Base-by-base conservation (phyloP, 208 protist genomes). In the Phytomonas sp. region DNA sequence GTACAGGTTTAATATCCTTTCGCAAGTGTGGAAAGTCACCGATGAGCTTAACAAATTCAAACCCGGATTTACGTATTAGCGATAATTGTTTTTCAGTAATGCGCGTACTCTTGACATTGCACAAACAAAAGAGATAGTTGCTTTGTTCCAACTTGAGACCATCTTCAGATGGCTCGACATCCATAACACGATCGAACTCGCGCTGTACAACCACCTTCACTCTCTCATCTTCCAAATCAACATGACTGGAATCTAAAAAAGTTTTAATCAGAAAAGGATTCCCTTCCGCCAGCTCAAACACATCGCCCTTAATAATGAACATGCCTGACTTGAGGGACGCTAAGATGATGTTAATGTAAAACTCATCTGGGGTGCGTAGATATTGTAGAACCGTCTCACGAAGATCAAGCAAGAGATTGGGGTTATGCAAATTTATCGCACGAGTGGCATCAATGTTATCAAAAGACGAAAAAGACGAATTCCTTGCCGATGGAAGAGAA, bases 291-390 rank as follows among this genome's bases (percentile, higher is more conserved):
- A 82, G 79, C 36, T 79, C 71, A 29, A 95, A 79, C 23, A 85
- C 71, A 30, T 87, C 83, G 8, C 86, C 82, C 45, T 85, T 78
- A 4, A 95, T 79, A 5, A 68, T 62, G 65, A 83, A 75, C 16
- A 79, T 78, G 33, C 77, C 82, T 59, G 76, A 75, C 70, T 86
- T 82, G 26, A 95, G 76, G 8, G 90, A 85, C n/a, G 85, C 90
- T 42, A 92, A 78, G 59, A 95, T 93, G 59, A 95, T 91, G 71
- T 91, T 88, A 74, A 90, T 80, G 67, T 89, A 91, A 12, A 92
- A 76, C 30, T 90, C 82, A 32, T 74, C 77, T 32, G 81, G 80
- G 29, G 86, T 92, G 34, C 87, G 77, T 61, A 79, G 76, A 67
- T 91, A 95, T 29, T 92, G 80, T 32, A 88, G 73, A 33, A 95